Evolutionary conservation across 2,329 filamentous ascomycete species (phyloP), one percentile per base, ranked within the genome.

Genomic region (Fusarium azukiicola): DNA sequence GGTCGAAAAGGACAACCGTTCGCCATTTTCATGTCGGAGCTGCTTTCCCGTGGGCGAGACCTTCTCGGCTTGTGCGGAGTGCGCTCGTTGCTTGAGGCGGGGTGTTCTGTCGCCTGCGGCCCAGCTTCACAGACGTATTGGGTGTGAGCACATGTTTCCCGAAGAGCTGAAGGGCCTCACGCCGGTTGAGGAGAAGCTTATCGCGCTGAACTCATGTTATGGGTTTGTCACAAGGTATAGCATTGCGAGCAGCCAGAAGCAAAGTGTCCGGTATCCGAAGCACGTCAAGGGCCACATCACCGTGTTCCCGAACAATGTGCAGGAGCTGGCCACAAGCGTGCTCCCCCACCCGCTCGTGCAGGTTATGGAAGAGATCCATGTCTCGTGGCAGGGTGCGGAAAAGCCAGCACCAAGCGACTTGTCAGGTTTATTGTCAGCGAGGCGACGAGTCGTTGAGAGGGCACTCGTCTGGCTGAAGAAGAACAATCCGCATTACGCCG

Each of bases 351-450:
- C 52, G 8, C 52, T 56, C 11, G 2, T 72, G 10, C 32, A 69
- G 7, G 64, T 69, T 2, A 21, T 73, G 9, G 64, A 73, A 3
- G 63, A 72, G 13, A 68, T 72, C n/a, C 36, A 73, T 9, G 27
- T 73, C 36, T 73, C 64, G 2, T 73, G 54, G 54, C 52, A 69
- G 14, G 64, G 71, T 0, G 3, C n/a, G 11, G 36, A 54, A 46
- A 73, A 69, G 54, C 71, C 66, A 1, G 54, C 0, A 6, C 54
- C 46, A 2, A 54, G 56, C 6, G 66, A n/a, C n/a, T n/a, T n/a
- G n/a, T n/a, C n/a, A n/a, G n/a, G n/a, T n/a, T n/a, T n/a, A n/a
- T n/a, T n/a, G n/a, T n/a, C n/a, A 54, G 56, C 6, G 66, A 36
- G 27, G 42, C 50, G 63, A 6, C 27, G 49, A 6, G n/a, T 63